Evolutionary conservation across 768 basidiomycete genomes (phyloP).

Genomic region (Leccinum arenicola): DNA sequence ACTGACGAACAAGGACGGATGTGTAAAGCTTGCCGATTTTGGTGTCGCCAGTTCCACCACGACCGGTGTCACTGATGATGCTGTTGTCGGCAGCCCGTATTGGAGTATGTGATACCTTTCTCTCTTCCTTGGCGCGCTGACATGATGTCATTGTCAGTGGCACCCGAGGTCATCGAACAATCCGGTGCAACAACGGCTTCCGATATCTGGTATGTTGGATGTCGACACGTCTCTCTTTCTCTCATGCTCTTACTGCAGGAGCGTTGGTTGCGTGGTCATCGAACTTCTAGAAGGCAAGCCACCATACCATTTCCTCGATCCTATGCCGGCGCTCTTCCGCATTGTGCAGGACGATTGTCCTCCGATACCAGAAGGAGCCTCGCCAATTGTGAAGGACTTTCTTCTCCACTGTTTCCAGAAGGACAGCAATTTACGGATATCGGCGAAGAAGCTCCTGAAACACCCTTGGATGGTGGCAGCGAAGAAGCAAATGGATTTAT

Average conservation of each 20-base stretch:
- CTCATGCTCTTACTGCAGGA: constrained; percentile 38
- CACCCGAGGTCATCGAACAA: constrained; percentile 98
- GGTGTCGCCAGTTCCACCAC: constrained; percentile 87
- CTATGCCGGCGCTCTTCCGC: constrained; percentile 97
- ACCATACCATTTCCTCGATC: constrained; percentile 92
- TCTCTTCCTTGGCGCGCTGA: constrained; percentile 5
- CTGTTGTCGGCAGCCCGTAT: constrained; percentile 96
- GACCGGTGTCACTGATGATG: constrained; percentile 75
- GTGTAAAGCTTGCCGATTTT: constrained; percentile 98
- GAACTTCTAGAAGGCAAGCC: constrained; percentile 88
- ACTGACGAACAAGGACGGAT: constrained; percentile 97
- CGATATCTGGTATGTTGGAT: constrained; percentile 78
- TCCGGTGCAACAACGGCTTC: constrained; percentile 95
- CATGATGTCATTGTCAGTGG: constrained; percentile 55
- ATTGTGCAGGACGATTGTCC: constrained; percentile 99
- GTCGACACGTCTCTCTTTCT: not conserved
- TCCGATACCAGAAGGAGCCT: constrained; percentile 93
- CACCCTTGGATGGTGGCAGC: constrained; percentile 97
- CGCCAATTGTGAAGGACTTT: constrained; percentile 95
- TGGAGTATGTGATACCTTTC: constrained; percentile 69
- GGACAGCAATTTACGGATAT: constrained; percentile 90
- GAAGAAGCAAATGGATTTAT: constrained; percentile 61
- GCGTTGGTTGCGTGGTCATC: constrained; percentile 96
- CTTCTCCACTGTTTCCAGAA: constrained; percentile 98
- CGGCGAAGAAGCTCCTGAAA: constrained; percentile 85